Evolutionary conservation across 371 early-diverging fungal species (phyloP), one percentile per base, ranked within the genome.

Genomic region (Mucor irregularis): DNA sequence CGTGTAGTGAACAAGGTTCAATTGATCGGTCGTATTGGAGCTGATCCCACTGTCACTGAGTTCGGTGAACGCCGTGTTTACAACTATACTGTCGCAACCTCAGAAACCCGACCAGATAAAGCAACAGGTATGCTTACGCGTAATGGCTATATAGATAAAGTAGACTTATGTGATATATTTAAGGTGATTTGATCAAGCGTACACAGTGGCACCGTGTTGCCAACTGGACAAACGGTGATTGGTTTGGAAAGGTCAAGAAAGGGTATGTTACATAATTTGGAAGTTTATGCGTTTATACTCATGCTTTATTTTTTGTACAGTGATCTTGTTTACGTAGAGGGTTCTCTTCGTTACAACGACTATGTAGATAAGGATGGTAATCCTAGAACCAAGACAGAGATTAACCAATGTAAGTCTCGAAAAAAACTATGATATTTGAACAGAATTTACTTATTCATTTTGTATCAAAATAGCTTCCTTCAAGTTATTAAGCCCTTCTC

Each of bases 171-270:
- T 39, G 17, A 13, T 38, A 21, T 9, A 50, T 17, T 29, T 38
- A 13, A 84, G 84, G 80, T 37, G 78, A 81, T 58, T 49, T 79
- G 49, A 62, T 84, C 54, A 79, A 81, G 62, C 74, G 73, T 21
- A 84, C 84, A 13, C 84, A 84, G 58, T 84, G 84, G 84, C 84
- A 84, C 56, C 81, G 81, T 33, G 61, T 84, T 56, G 58, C 66
- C 14, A 73, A 73, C 5, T 84, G 82, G 82, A 64, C 73, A 34
- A 53, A 69, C 29, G 64, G 65, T 34, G 59, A 73, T 1, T 80
- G 70, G 70, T 65, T 81, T 31, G 70, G 66, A 7, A 69, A 73
- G 26, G 66, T 84, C 30, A 79, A 80, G 62, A 82, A 81, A 56
- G 84, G 79, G 79, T 79, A 68, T 61, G 31, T 4, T 4, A 34